Conservation (phyloP, 257 asterid genomes). For the Dorcoceras hygrometricum region DNA sequence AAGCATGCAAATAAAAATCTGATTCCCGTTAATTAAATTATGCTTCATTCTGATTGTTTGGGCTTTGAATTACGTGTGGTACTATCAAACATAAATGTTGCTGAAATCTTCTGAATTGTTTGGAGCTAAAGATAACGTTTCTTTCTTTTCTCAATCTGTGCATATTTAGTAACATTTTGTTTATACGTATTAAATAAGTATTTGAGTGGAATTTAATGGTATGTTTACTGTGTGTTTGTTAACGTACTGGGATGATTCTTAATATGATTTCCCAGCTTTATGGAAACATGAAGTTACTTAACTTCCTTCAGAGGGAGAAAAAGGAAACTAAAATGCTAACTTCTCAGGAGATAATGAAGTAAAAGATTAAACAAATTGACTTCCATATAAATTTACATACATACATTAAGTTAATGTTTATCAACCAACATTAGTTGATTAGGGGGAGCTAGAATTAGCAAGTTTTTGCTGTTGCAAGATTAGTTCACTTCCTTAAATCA, state of each 20-base stretch:
- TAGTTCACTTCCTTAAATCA: slow-evolving; percentile 7
- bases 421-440: slow-evolving; percentile 6
- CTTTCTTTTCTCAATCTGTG: not conserved
- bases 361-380: not conserved
- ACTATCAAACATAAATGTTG: not conserved
- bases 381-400: slow-evolving; percentile 1
- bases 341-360: not conserved
- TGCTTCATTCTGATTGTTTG: not conserved
- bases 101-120: no score
- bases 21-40: no score
- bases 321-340: no score
- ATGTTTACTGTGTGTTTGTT: no score
- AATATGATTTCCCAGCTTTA: not conserved
- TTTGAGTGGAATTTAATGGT: no score
- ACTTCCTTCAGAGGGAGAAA: not conserved
- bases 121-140: not conserved
- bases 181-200: no score
- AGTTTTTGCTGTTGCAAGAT: slow-evolving; percentile 11
- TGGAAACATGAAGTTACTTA: no score
- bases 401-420: not conserved
- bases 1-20: no score
- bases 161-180: not conserved
- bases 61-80: not conserved
- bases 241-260: not conserved
- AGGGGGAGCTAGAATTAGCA: slow-evolving; percentile 19